Percentiles rank a stretch among this genome's conserved stretches.
phyloP scores from a whole-genome alignment of 805 yeast species.

The Saturnispora galanensis region DNA sequence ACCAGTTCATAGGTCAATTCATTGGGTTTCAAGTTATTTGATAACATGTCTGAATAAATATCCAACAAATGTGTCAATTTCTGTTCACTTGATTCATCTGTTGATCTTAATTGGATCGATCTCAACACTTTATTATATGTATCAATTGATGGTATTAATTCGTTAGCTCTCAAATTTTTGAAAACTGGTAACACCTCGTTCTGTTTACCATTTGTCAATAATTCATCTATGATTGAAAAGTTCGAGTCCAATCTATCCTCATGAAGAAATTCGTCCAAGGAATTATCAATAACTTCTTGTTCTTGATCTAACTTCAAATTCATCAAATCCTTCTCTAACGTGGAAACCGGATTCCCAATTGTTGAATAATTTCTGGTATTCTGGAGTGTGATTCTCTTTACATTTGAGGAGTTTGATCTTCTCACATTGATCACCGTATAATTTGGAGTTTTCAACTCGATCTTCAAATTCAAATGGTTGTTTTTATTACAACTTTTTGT shows the following conservation, averaged over 20 bases:
- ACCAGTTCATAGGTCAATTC: conserved; percentile 43
- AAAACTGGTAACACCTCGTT: conserved; percentile 29
- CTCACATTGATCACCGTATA: conserved; percentile 21
- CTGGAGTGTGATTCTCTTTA: conserved; percentile 20
- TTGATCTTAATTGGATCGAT: conserved; percentile 44
- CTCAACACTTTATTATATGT: conserved; percentile 44
- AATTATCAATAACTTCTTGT: no score
- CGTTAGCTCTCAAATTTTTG: conserved; percentile 23
- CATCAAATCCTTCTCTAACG: conserved; percentile 1
- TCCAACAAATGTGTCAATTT: conserved; percentile 53
- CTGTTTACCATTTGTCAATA: conserved; percentile 17
- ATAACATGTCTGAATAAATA: conserved; percentile 57
- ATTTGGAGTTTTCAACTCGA: conserved; percentile 16
- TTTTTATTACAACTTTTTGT: conserved; percentile 22
- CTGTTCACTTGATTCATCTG: conserved; percentile 46
- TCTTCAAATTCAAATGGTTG: conserved; percentile 22
- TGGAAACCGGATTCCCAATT: conserved; percentile 1
- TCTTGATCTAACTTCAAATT: not conserved
- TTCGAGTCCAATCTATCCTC: conserved; percentile 3
- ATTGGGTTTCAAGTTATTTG: conserved; percentile 46
- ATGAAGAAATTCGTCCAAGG: conserved; percentile 2
- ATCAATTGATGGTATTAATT: conserved; percentile 39
- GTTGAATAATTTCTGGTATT: conserved; percentile 8
- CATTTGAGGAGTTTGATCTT: conserved; percentile 21
- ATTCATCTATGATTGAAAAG: conserved; percentile 18